phyloP scores from a whole-genome alignment of 306 rosid species.

The Quercus aquifolioides region DNA sequence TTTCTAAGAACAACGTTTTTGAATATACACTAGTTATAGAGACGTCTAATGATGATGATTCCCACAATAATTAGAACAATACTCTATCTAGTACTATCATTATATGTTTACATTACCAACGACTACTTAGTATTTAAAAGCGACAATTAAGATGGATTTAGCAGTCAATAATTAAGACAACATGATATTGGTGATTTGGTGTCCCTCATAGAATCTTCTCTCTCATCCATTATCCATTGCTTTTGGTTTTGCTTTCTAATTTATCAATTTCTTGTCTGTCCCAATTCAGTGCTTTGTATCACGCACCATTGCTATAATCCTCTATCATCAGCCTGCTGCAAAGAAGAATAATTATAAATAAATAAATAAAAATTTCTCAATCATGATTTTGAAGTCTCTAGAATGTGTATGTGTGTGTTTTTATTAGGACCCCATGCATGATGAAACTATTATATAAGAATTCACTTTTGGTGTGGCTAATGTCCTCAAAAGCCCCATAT shows the following conservation, averaged over 20 bases:
- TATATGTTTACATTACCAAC: neutral
- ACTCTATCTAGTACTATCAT: neutral
- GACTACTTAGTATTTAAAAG: neutral
- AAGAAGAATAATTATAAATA: neutral
- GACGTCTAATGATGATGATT: constrained; percentile 4
- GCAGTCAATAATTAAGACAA: neutral
- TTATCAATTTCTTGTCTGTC: constrained; percentile 26
- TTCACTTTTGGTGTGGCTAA: neutral
- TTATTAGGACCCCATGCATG: neutral
- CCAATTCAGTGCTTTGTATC: constrained; percentile 25
- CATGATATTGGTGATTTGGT: neutral
- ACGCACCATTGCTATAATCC: neutral
- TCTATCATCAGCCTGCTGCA: neutral
- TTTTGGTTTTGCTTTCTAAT: constrained; percentile 25
- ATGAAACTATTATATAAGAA: neutral
- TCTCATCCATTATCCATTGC: constrained; percentile 36
- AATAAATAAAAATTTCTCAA: constrained; percentile 14
- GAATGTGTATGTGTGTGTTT: constrained; percentile 3
- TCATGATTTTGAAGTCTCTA: constrained; percentile 6
- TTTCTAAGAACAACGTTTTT: neutral
- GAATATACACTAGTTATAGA: neutral
- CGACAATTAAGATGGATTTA: neutral
- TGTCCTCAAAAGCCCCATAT: neutral
- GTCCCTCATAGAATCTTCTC: constrained; percentile 16
- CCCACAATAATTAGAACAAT: constrained; percentile 18